Evolutionary conservation across 2,329 filamentous ascomycete genomes (phyloP).

Genomic region (Epichloe baconii): DNA sequence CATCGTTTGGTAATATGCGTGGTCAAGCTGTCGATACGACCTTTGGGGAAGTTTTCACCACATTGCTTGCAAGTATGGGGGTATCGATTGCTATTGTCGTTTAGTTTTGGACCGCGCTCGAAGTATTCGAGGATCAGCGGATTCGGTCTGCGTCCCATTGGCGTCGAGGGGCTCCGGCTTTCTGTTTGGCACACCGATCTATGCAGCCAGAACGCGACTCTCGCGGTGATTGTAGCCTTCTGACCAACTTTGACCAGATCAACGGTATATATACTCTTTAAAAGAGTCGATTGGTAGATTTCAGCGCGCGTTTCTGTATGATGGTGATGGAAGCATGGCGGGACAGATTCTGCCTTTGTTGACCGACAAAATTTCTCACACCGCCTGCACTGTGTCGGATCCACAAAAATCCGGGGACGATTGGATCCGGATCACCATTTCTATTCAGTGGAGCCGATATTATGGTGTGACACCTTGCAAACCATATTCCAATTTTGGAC

Average conservation of each 20-base stretch:
- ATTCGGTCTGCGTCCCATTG: constrained; percentile 75
- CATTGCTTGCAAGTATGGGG: constrained; percentile 82
- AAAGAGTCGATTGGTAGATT: background rate
- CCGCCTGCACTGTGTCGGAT: constrained; percentile 13
- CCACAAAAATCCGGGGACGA: background rate
- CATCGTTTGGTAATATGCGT: constrained; percentile 80
- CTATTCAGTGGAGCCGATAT: background rate
- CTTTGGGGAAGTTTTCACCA: constrained; percentile 81
- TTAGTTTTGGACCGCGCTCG: constrained; percentile 71
- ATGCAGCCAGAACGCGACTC: constrained; percentile 15
- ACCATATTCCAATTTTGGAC: too few relatives aligned
- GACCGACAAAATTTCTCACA: constrained; percentile 23
- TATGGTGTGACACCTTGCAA: too few relatives aligned
- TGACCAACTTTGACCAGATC: background rate
- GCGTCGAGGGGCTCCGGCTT: constrained; percentile 11
- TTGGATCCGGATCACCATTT: background rate
- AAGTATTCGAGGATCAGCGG: constrained; percentile 81
- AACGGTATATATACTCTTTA: background rate
- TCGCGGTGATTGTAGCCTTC: background rate
- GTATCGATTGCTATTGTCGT: constrained; percentile 84
- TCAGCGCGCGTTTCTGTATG: background rate
- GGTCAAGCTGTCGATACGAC: constrained; percentile 69
- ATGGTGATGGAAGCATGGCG: constrained; percentile 8
- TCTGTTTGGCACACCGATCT: constrained; percentile 10
- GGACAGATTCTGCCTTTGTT: constrained; percentile 21